Evolutionary conservation across 441 rosid genomes (phyloP).

Genomic region (Monsonia emarginata): DNA sequence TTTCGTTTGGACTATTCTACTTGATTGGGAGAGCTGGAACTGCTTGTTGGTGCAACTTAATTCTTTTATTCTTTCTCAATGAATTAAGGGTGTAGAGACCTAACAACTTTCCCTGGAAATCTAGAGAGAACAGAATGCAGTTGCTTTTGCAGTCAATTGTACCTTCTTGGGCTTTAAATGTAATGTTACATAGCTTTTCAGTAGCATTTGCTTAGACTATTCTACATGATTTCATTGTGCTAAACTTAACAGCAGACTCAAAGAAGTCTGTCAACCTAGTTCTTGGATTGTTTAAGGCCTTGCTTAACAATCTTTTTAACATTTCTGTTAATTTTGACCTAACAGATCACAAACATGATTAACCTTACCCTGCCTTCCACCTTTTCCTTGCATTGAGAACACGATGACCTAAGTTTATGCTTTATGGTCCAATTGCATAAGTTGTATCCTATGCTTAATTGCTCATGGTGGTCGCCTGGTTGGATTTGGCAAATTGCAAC

Average conservation of each 20-base stretch:
- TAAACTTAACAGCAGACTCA: not conserved
- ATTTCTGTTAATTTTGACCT: not conserved
- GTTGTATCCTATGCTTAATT: too few relatives aligned
- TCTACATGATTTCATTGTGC: not conserved
- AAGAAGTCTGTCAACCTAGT: not conserved
- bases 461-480: too few relatives aligned
- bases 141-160: not conserved
- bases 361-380: not conserved
- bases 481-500: too few relatives aligned
- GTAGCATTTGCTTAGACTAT: conserved; percentile 1
- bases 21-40: not conserved
- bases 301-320: not conserved
- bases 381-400: too few relatives aligned
- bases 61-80: not conserved
- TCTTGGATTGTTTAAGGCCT: not conserved
- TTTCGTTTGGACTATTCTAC: conserved; percentile 1
- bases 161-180: not conserved
- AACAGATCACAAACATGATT: not conserved
- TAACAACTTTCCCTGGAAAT: not conserved
- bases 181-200: not conserved
- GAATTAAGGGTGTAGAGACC: not conserved
- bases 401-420: too few relatives aligned
- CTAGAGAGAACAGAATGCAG: not conserved
- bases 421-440: too few relatives aligned
- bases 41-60: not conserved